A percentile compares a stretch with the other conserved stretches of the same genome.
phyloP scores from a whole-genome alignment of 208 protist genomes.

The Strigomonas culicis region DNA sequence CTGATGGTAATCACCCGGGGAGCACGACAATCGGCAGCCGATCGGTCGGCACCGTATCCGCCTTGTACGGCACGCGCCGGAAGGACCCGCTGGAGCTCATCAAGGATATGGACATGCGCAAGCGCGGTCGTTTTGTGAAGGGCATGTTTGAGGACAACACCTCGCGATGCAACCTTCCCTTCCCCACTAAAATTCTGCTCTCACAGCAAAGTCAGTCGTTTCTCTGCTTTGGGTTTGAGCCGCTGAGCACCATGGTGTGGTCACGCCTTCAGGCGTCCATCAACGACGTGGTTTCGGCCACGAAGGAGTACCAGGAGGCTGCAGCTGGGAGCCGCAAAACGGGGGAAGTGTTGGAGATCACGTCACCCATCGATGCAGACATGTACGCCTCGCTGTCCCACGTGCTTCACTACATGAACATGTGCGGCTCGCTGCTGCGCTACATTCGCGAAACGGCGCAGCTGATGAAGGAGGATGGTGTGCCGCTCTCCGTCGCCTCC shows the following conservation, averaged over 20 bases:
- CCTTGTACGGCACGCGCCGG: constrained; percentile 49
- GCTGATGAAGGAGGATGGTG: constrained; percentile 38
- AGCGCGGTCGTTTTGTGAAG: constrained; percentile 73
- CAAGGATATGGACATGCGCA: constrained; percentile 73
- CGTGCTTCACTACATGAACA: constrained; percentile 67
- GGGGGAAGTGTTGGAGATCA: constrained; percentile 59
- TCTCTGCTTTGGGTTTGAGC: constrained; percentile 81
- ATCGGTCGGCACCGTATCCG: constrained; percentile 65
- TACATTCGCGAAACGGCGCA: constrained; percentile 65
- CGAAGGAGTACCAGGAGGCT: constrained; percentile 60
- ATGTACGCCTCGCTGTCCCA: constrained; percentile 43
- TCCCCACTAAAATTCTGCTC: constrained; percentile 79
- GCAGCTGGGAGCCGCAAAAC: constrained; percentile 54
- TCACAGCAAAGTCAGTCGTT: constrained; percentile 76
- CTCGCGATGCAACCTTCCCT: constrained; percentile 53
- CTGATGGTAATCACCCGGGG: neutral
- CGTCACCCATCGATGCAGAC: constrained; percentile 42
- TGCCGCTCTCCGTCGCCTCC: constrained; percentile 22
- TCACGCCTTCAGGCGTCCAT: constrained; percentile 28
- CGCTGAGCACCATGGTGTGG: constrained; percentile 68
- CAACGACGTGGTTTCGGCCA: constrained; percentile 39
- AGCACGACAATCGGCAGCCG: constrained; percentile 19
- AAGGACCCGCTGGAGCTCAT: constrained; percentile 75
- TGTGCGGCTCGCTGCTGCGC: constrained; percentile 53
- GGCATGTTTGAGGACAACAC: constrained; percentile 62